Base-by-base conservation (phyloP, 768 basidiomycete genomes). In the Aureoboletus auriporus region DNA sequence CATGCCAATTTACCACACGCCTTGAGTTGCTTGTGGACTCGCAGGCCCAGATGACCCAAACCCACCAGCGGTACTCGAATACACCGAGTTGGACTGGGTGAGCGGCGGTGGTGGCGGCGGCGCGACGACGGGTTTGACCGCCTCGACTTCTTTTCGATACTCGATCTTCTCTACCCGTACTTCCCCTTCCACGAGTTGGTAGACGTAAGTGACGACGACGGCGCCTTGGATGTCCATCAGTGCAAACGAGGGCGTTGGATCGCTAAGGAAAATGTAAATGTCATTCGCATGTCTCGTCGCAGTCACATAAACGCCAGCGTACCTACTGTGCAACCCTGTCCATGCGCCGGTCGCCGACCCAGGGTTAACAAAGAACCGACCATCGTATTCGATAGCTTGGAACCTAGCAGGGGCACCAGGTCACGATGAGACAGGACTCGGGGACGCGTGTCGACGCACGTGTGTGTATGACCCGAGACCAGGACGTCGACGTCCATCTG, bases 401-500 rank as follows among this genome's bases (percentile, higher is more conserved):
- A 98, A 97, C 27, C 91, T 94, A 57, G 16, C 8, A 3, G 14
- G 8, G 5, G n/a, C 4, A 17, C 10, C 20, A 23, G 20, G 20
- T 23, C 20, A 23, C 20, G 20, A 23, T 23, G 20, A 23, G 20
- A 6, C 2, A 8, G 29, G 38, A 14, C 6, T 11, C 0, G 20
- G 23, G 20, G 33, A 14, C 8, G 27, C 9, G 30, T 34, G n/a
- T 1, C 8, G 41, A 69, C 89, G 64, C 61, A 95, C 94, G 82
- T 83, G 68, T 97, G 94, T 0, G 96, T 98, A 60, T 93, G 93
- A 0, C 96, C 96, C 3, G 86, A 90, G 17, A 98, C 71, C 31
- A 98, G 75, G 0, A 99, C 92, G 61, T 99, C 96, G 4, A 97
- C 96, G 64, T 98, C 95, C 89, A 99, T 92, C 69, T 94, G 92